Conservation (phyloP, 2,329 filamentous ascomycete genomes). For the Hypoxylon sp. region DNA sequence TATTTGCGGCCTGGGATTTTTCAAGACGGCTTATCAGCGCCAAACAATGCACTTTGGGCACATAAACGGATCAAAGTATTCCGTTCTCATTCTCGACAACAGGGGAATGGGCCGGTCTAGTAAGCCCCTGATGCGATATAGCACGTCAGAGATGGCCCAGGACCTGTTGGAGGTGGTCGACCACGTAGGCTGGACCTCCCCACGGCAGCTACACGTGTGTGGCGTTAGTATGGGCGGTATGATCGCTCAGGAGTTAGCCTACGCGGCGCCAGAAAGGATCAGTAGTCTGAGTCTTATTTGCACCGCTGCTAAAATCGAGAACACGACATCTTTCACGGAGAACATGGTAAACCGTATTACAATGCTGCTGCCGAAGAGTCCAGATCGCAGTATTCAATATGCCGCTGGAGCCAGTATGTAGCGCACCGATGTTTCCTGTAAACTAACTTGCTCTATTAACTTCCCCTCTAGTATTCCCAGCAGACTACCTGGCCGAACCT, state of each 20-base stretch:
- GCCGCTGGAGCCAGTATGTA: conserved; percentile 64
- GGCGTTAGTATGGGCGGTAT: conserved; percentile 91
- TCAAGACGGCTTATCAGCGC: conserved; percentile 79
- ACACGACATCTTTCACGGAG: conserved; percentile 71
- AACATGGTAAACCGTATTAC: conserved; percentile 69
- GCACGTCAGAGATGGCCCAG: conserved; percentile 84
- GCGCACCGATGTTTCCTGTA: neutral
- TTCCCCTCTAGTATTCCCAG: conserved; percentile 66
- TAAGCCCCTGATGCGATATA: conserved; percentile 81
- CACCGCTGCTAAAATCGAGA: conserved; percentile 71
- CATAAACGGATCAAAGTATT: conserved; percentile 73
- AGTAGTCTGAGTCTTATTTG: conserved; percentile 69
- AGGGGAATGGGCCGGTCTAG: conserved; percentile 84
- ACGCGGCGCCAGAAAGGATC: conserved; percentile 64
- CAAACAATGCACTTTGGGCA: conserved; percentile 88
- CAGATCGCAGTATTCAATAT: conserved; percentile 74
- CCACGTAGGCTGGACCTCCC: conserved; percentile 73
- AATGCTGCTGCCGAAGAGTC: conserved; percentile 75
- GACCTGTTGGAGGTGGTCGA: conserved; percentile 77
- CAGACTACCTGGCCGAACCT: conserved; percentile 70
- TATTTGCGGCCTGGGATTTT: conserved; percentile 82
- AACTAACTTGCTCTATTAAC: neutral
- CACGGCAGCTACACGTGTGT: conserved; percentile 71
- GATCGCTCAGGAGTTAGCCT: conserved; percentile 85
- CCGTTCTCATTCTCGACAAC: conserved; percentile 83